phyloP scores from a whole-genome alignment of 2,329 filamentous ascomycete genomes.

The Dactylellina sp. region DNA sequence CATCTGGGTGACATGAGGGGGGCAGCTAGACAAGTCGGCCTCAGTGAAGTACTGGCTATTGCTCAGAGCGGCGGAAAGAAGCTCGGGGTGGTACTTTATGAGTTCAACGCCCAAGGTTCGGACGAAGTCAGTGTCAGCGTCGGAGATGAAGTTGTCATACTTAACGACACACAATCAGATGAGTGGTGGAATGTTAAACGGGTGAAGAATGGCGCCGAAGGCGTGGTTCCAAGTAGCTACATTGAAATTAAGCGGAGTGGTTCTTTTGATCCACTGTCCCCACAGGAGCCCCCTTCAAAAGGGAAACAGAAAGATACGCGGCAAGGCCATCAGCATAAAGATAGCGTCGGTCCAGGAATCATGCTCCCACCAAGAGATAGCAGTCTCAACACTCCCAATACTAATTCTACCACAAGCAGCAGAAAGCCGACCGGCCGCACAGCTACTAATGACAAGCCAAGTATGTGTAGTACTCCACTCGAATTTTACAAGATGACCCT shows the following conservation, averaged over 20 bases:
- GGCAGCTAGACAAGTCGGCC: constrained; percentile 78
- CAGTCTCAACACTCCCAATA: constrained; percentile 71
- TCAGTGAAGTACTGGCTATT: constrained; percentile 87
- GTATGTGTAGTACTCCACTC: constrained; percentile 54
- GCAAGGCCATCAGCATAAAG: constrained; percentile 43
- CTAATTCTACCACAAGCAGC: constrained; percentile 28
- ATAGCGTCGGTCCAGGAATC: constrained; percentile 77
- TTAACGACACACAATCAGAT: constrained; percentile 91
- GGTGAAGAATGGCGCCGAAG: constrained; percentile 90
- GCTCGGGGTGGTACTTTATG: constrained; percentile 77
- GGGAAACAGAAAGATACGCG: constrained; percentile 72
- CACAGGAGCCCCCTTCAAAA: constrained; percentile 86
- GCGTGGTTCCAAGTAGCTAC: constrained; percentile 96
- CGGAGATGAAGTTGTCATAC: constrained; percentile 88
- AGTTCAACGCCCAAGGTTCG: constrained; percentile 95
- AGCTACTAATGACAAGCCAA: constrained; percentile 54
- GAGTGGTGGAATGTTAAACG: constrained; percentile 98
- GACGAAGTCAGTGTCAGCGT: constrained; percentile 93
- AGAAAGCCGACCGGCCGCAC: constrained; percentile 44
- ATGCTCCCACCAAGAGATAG: constrained; percentile 81
- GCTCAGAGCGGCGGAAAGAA: constrained; percentile 77
- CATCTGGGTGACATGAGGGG: constrained; percentile 90
- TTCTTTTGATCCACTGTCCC: constrained; percentile 60
- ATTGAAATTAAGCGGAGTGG: constrained; percentile 76
- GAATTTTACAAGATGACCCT: constrained; percentile 44